These are phyloP conservation scores for Cladosporium sp. DNA, from an alignment of 2,329 filamentous ascomycete species.

Conservation along the genomic window DNA sequence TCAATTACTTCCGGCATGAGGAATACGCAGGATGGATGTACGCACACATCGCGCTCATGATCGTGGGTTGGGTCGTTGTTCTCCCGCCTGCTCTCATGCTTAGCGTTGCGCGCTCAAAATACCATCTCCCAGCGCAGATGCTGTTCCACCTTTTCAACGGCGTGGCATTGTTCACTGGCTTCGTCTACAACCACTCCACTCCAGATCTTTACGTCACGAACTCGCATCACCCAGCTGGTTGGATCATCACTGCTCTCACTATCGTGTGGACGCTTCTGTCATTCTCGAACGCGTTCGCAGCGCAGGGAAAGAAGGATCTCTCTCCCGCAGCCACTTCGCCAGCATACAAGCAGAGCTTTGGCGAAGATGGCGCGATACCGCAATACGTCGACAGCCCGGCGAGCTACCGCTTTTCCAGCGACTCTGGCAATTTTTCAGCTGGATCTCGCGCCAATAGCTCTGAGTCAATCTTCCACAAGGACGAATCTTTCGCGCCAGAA, in stretches of 20 bases:
- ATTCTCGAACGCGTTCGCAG: conserved; percentile 55
- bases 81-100: conserved; percentile 80
- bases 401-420: conserved; percentile 37
- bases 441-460: conserved; percentile 31
- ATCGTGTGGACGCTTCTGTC: conserved; percentile 66
- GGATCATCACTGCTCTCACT: conserved; percentile 72
- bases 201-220: conserved; percentile 85
- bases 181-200: conserved; percentile 73
- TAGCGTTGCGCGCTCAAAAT: conserved; percentile 73
- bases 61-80: conserved; percentile 66
- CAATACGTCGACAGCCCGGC: conserved; percentile 21
- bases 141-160: conserved; percentile 41
- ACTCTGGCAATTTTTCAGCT: conserved; percentile 30
- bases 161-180: conserved; percentile 61
- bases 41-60: conserved; percentile 67
- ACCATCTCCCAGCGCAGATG: conserved; percentile 66
- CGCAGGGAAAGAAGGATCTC: conserved; percentile 11
- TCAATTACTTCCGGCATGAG: conserved; percentile 58
- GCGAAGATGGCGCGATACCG: conserved; percentile 21
- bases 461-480: conserved; percentile 25
- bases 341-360: conserved; percentile 23
- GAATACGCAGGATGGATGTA: conserved; percentile 56
- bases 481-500: conserved; percentile 12
- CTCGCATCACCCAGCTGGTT: conserved; percentile 83
- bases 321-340: background rate